phyloP scores from a whole-genome alignment of 1,284 basidiomycete species.

The Ceratobasidium sp. region DNA sequence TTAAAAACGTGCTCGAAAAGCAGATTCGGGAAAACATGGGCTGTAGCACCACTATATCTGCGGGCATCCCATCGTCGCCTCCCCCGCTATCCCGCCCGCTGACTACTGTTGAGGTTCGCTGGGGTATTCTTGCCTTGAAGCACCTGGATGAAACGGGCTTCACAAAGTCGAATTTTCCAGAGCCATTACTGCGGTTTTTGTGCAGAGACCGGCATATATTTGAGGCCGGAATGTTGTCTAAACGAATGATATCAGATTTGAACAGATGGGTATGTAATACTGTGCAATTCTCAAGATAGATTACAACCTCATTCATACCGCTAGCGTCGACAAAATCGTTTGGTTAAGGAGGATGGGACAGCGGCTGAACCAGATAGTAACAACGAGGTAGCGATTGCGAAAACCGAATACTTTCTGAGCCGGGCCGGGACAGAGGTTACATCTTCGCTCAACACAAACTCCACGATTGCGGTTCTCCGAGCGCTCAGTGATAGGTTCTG shows the following conservation, averaged over 20 bases:
- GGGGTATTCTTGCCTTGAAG: not conserved
- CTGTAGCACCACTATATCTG: not conserved
- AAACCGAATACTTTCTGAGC: not conserved
- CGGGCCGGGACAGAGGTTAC: not conserved
- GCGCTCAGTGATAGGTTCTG: not conserved
- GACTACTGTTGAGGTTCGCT: not conserved
- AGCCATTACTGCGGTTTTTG: not conserved
- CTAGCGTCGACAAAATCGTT: not conserved
- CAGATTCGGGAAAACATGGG: slow-evolving; percentile 22
- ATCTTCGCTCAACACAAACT: not conserved
- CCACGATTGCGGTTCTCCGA: not conserved
- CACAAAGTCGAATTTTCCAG: not conserved
- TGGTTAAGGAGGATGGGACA: not conserved
- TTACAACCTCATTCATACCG: not conserved
- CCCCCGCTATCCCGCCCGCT: not conserved
- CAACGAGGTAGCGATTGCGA: not conserved
- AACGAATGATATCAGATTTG: slow-evolving; percentile 4
- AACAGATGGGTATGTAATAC: not conserved
- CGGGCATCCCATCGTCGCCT: not conserved
- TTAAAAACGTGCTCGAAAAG: not conserved
- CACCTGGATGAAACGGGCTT: not conserved
- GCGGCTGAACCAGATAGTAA: not conserved
- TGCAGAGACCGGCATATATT: not conserved
- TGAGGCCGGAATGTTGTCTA: not conserved
- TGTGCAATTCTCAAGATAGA: not conserved